These are phyloP conservation scores for Coemansia sp. DNA, from an alignment of 192 early-diverging fungal species.

Conservation along the genomic window DNA sequence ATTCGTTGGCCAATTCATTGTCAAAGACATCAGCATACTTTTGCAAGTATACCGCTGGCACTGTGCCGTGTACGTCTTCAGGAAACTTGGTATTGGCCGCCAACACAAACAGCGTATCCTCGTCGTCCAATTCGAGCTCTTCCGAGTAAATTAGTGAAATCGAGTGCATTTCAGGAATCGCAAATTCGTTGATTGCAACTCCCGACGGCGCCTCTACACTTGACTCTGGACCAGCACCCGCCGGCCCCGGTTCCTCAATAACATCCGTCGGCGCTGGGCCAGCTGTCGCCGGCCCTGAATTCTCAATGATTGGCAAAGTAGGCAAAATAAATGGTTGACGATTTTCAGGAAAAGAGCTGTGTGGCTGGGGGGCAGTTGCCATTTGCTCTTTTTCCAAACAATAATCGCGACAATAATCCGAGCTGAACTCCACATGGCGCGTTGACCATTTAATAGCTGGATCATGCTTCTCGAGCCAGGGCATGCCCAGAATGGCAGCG, in stretches of 20 bases:
- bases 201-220: background rate
- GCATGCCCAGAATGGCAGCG: background rate
- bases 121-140: background rate
- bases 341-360: background rate
- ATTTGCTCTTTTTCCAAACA: background rate
- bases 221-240: too few relatives aligned
- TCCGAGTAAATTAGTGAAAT: background rate
- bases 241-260: too few relatives aligned
- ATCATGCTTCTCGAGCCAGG: background rate
- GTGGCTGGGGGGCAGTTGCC: background rate
- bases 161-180: background rate
- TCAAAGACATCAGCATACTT: background rate
- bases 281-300: too few relatives aligned
- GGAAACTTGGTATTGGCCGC: background rate
- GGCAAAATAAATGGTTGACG: too few relatives aligned
- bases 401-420: background rate
- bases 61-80: background rate
- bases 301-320: too few relatives aligned
- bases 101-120: background rate
- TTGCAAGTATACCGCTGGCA: background rate
- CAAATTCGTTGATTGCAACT: background rate
- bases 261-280: too few relatives aligned
- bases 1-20: background rate
- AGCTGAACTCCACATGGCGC: background rate
- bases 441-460: background rate